phyloP scores from a whole-genome alignment of 352 stramenopile genomes.

The Phytophthora pini region DNA sequence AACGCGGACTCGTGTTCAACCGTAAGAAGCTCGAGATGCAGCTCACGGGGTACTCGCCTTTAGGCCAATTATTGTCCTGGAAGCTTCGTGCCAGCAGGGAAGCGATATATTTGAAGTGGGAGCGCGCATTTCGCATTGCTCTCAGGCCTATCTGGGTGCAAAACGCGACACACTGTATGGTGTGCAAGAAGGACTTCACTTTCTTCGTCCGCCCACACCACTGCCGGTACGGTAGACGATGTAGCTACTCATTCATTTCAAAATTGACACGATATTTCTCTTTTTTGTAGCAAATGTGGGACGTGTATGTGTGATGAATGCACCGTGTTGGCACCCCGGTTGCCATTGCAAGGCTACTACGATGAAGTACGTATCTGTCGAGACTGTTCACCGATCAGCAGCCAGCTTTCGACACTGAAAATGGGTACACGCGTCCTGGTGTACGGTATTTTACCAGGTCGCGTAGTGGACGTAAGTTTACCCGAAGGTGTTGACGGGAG shows the following conservation, averaged over 20 bases:
- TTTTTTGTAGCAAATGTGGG: constrained; percentile 57
- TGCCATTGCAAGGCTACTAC: constrained; percentile 80
- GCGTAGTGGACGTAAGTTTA: not conserved
- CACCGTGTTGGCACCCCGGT: constrained; percentile 44
- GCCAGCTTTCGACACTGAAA: constrained; percentile 12
- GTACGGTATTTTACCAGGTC: not conserved
- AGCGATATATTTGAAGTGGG: constrained; percentile 78
- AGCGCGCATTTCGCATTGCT: constrained; percentile 70
- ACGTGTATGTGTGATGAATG: constrained; percentile 18
- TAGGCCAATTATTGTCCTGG: constrained; percentile 71
- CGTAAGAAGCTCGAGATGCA: constrained; percentile 77
- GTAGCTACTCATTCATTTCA: too few relatives aligned
- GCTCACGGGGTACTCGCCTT: constrained; percentile 49
- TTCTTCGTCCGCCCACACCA: constrained; percentile 74
- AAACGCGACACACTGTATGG: constrained; percentile 63
- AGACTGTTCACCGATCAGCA: constrained; percentile 68
- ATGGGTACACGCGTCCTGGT: not conserved
- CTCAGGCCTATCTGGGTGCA: constrained; percentile 73
- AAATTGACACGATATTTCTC: not conserved
- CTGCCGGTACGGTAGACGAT: constrained; percentile 44
- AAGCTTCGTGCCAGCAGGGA: constrained; percentile 62
- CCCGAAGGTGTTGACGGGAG: not conserved
- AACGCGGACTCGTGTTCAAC: constrained; percentile 56
- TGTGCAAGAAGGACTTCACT: constrained; percentile 23
- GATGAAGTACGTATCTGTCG: constrained; percentile 72